Percentiles rank a stretch among this genome's conserved stretches.
phyloP scores from a whole-genome alignment of 179 eudicot genomes.

The Gypsophila paniculata region DNA sequence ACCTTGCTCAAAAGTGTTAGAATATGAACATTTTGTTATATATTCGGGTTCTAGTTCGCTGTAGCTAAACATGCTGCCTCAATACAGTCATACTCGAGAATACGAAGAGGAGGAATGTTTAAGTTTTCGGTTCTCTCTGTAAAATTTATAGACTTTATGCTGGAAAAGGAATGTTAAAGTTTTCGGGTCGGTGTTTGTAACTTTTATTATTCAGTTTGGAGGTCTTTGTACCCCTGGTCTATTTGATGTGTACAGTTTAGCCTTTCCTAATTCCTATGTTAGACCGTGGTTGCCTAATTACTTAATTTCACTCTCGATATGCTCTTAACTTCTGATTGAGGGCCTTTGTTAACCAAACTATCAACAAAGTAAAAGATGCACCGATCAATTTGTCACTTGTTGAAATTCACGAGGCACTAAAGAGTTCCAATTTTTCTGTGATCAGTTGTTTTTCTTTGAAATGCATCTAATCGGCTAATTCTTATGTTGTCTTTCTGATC shows the following conservation, averaged over 20 bases:
- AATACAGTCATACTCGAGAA: conserved; percentile 4
- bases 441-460: background rate
- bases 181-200: background rate
- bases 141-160: background rate
- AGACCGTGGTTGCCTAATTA: background rate
- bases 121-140: background rate
- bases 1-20: background rate
- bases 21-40: background rate
- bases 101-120: background rate
- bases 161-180: background rate
- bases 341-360: background rate
- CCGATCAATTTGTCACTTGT: background rate
- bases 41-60: background rate
- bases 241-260: background rate
- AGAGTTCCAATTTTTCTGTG: background rate
- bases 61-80: background rate
- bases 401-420: background rate
- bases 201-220: background rate
- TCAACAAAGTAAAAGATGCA: too few relatives aligned
- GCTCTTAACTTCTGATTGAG: background rate
- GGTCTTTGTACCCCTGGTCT: background rate
- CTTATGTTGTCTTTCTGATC: conserved; percentile 24
- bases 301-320: too few relatives aligned
- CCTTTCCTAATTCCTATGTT: conserved; percentile 7
- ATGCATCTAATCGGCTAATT: conserved; percentile 13